Evolutionary conservation across 129 eudicot genomes (phyloP), one percentile per base, ranked within the genome.

Genomic region (Silybum marianum): DNA sequence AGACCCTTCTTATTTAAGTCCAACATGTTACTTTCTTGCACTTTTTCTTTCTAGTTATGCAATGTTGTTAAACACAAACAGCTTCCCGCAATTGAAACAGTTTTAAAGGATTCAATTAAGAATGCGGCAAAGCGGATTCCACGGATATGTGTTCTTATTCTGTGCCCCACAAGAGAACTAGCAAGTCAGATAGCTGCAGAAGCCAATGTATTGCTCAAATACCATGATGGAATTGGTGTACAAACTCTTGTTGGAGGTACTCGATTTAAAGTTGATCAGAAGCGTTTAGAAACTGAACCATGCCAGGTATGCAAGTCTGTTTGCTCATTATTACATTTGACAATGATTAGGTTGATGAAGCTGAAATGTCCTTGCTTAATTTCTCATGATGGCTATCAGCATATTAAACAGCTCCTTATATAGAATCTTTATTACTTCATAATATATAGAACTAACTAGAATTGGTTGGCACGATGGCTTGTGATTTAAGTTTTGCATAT

Each of bases 1-100:
- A 78, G 22, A 38, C 74, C 73, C 23, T 73, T 75, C 21, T 28
- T 28, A 19, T 69, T 69, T 66, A 71, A n/a, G 24, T 42, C 72
- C 12, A 13, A 22, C 42, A 25, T 71, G 16, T 40, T 72, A 30
- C n/a, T 30, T 74, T 73, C 14, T 19, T 73, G 66, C 36, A 36
- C 14, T 34, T 65, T 26, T 68, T 24, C 2, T 32, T 19, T 88
- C 67, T 36, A n/a, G 46, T 63, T 71, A 65, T 78, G 46, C 75
- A 54, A 71, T 89, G 51, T 69, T 89, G 85, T 85, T 95, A 88
- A 92, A 92, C 89, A 85, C 72, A 88, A 92, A 88, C 98, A 95
- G 99, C 93, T 95, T 83, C 98, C 99, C 48, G 97, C 98, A 79
- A 93, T 95, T 91, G 99, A 95, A 92, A 87, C 98, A 95, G 99